Base-by-base conservation (phyloP, 2,329 filamentous ascomycete species). In the Aspergillus puulaauensis region DNA sequence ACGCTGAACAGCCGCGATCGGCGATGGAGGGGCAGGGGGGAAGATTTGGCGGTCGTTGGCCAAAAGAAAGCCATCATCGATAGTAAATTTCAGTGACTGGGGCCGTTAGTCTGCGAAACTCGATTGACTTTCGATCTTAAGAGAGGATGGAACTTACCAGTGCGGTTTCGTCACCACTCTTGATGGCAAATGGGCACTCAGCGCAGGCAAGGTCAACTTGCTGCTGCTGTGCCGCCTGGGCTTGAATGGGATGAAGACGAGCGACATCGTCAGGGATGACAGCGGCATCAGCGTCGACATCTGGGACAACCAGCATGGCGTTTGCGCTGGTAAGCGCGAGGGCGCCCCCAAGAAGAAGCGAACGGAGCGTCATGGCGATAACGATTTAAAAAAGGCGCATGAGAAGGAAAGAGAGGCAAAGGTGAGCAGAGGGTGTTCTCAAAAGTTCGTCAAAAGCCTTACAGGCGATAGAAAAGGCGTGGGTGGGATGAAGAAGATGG, bases 41-140 rank as follows among this genome's bases (percentile, higher is more conserved):
- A 76, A 77, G 46, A 78, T 69, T 56, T 73, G 74, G 17, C 63
- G 68, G 24, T 68, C 70, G 63, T 78, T 78, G 59, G 74, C 70
- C 45, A 71, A 64, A 35, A 77, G 64, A 12, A 62, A 56, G 57
- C 67, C 71, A 50, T 71, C 68, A 44, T 75, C 68, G 37, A 75
- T 64, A 4, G 65, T 63, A 52, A 78, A 75, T 47, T 75, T 72
- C 17, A 78, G 58, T 35, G 67, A 62, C 75, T 77, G 27, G 50
- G 14, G 24, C 4, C n/a, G 33, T 54, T 50, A 52, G 56, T 43
- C 17, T 44, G 37, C 5, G 9, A 15, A 6, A 17, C 8, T 14
- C 2, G 15, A 6, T 39, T 33, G 12, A 19, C 8, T 19, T 19
- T n/a, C 8, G 27, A 14, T 19, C 15, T n/a, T 33, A 31, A 31